phyloP scores from a whole-genome alignment of 345 rosid genomes.

The Hibiscus tridactylites region DNA sequence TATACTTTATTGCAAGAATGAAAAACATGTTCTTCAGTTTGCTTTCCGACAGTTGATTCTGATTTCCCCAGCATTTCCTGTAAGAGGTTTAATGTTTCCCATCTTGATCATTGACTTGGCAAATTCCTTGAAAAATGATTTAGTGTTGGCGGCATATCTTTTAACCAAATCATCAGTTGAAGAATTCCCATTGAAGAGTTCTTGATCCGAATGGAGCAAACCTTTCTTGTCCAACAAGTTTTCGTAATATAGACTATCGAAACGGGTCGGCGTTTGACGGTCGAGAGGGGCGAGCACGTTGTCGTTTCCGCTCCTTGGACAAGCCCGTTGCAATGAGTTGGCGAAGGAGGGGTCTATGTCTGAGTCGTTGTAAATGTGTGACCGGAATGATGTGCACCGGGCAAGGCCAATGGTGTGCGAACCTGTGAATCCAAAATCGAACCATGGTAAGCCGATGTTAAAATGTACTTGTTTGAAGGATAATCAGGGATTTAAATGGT shows the following conservation, averaged over 20 bases:
- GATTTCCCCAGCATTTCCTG: slow-evolving; percentile 31
- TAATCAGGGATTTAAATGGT: neutral
- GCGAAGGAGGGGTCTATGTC: slow-evolving; percentile 23
- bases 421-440: slow-evolving; percentile 7
- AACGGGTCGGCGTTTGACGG: slow-evolving; percentile 11
- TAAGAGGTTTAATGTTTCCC: slow-evolving; percentile 36
- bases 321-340: neutral
- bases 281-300: slow-evolving; percentile 17
- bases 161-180: slow-evolving; percentile 17
- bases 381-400: slow-evolving; percentile 19
- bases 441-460: neutral
- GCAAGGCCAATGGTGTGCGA: slow-evolving; percentile 33
- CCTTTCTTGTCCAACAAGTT: slow-evolving; percentile 29
- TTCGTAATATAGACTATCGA: slow-evolving; percentile 25
- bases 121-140: slow-evolving; percentile 28
- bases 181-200: slow-evolving; percentile 27
- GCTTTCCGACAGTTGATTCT: slow-evolving; percentile 30
- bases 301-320: slow-evolving; percentile 22
- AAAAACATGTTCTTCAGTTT: slow-evolving; percentile 7
- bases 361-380: slow-evolving; percentile 25
- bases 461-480: neutral
- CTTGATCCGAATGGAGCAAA: slow-evolving; percentile 34
- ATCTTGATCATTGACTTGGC: slow-evolving; percentile 27
- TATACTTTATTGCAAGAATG: neutral
- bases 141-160: slow-evolving; percentile 11